A percentile compares a stretch with the other conserved stretches of the same genome.
Evolutionary conservation across 371 early-diverging fungal genomes (phyloP).

Genomic region (Mucor sp.): DNA sequence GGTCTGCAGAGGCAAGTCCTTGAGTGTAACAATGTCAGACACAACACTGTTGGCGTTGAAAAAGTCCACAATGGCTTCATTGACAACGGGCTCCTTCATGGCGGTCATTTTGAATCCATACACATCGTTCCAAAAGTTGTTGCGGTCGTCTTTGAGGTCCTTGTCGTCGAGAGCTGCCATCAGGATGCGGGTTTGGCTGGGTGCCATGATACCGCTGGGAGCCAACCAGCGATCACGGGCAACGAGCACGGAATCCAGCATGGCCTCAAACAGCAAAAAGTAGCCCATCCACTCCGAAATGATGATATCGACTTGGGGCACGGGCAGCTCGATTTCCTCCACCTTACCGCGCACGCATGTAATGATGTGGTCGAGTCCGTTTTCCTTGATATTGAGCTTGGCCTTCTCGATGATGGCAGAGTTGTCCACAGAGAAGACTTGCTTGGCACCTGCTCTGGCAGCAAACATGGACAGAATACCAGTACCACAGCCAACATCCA

Average conservation of each 20-base stretch:
- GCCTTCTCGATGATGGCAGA: conserved; percentile 86
- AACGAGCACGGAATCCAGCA: conserved; percentile 87
- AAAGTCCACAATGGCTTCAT: conserved; percentile 64
- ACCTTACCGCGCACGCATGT: conserved; percentile 76
- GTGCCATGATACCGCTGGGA: conserved; percentile 69
- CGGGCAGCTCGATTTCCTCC: conserved; percentile 83
- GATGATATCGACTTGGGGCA: conserved; percentile 82
- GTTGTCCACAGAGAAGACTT: conserved; percentile 86
- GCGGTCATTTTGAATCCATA: conserved; percentile 88
- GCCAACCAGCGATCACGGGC: conserved; percentile 83
- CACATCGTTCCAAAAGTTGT: conserved; percentile 87
- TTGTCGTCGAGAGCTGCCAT: conserved; percentile 79
- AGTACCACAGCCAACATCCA: conserved; percentile 98
- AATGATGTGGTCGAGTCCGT: conserved; percentile 74
- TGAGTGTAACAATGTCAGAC: conserved; percentile 65
- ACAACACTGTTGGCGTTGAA: conserved; percentile 70
- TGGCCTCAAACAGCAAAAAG: conserved; percentile 85
- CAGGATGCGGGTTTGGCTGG: conserved; percentile 81
- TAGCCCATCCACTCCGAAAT: conserved; percentile 96
- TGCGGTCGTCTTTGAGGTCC: conserved; percentile 73
- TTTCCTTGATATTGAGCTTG: conserved; percentile 75
- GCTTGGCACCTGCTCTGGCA: conserved; percentile 72
- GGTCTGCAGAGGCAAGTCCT: conserved; percentile 70
- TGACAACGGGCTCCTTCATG: conserved; percentile 69
- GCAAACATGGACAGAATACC: conserved; percentile 98